phyloP scores from a whole-genome alignment of 106 monocot genomes.

The Allium fistulosum region DNA sequence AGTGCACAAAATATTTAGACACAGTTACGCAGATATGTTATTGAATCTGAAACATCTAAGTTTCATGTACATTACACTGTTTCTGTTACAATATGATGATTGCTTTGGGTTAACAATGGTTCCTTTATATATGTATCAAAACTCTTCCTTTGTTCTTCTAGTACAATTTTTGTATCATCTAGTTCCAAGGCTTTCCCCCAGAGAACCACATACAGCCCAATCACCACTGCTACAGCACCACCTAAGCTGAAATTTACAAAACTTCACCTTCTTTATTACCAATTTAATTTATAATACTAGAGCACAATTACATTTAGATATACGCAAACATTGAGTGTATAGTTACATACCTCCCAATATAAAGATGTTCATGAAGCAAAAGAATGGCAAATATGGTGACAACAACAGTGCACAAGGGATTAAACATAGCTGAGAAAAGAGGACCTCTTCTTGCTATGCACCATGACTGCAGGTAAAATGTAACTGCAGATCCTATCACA shows the following conservation, averaged over 20 bases:
- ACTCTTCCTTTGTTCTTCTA: background rate
- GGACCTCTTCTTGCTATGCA: slow-evolving; percentile 40
- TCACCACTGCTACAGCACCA: slow-evolving; percentile 15
- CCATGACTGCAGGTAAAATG: slow-evolving; percentile 44
- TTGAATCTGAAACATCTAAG: too few species aligned
- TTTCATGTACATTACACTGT: too few species aligned
- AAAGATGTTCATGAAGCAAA: slow-evolving; percentile 35
- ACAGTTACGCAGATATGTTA: too few species aligned
- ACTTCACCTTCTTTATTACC: background rate
- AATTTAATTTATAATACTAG: background rate
- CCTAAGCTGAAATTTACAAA: slow-evolving; percentile 11
- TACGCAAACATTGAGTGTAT: background rate
- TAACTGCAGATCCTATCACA: slow-evolving; percentile 33
- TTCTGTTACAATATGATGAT: too few species aligned
- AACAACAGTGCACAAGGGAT: slow-evolving; percentile 38
- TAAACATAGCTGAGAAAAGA: slow-evolving; percentile 53
- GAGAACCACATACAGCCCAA: slow-evolving; percentile 14
- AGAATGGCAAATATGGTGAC: slow-evolving; percentile 19
- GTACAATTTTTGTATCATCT: background rate
- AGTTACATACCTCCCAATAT: slow-evolving; percentile 38
- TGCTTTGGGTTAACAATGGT: background rate
- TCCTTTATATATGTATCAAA: background rate
- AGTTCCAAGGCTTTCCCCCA: slow-evolving; percentile 24
- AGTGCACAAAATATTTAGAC: too few species aligned
- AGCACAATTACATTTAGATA: too few species aligned